phyloP scores from a whole-genome alignment of 768 basidiomycete species.

The Daedalea quercina region DNA sequence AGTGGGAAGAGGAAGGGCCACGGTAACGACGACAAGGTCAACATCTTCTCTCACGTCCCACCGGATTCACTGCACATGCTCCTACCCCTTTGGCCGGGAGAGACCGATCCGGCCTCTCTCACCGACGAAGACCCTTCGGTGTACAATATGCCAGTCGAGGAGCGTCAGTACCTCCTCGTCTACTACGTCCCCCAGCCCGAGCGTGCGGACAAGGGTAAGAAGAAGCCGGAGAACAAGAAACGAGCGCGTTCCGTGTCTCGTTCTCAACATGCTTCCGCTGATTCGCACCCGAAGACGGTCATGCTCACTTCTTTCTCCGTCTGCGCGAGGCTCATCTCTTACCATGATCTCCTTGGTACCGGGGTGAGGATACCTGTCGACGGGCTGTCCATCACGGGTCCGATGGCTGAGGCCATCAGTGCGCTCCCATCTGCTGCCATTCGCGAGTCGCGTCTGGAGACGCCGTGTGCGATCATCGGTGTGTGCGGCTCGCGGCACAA shows the following conservation, averaged over 20 bases:
- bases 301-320: constrained; percentile 63
- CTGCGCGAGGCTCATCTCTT: constrained; percentile 65
- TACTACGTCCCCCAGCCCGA: constrained; percentile 62
- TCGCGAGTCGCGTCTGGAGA: constrained; percentile 26
- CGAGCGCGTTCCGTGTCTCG: constrained; percentile 25
- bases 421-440: constrained; percentile 28
- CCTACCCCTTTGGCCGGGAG: constrained; percentile 77
- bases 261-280: constrained; percentile 21
- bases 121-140: constrained; percentile 12
- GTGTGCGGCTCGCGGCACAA: constrained; percentile 52
- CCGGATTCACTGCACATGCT: constrained; percentile 76
- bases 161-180: constrained; percentile 69
- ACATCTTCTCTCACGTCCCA: constrained; percentile 39
- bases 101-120: constrained; percentile 43
- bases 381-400: constrained; percentile 61
- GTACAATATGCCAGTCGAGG: constrained; percentile 36
- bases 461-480: constrained; percentile 36
- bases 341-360: constrained; percentile 64
- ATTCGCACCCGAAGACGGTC: constrained; percentile 36
- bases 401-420: constrained; percentile 36
- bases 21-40: constrained; percentile 12
- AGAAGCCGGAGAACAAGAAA: constrained; percentile 35
- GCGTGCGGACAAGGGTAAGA: constrained; percentile 17
- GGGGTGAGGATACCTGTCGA: constrained; percentile 69
- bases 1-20: constrained; percentile 16